Conservation (phyloP, 2,329 filamentous ascomycete genomes). For the Ophiostoma sp. region DNA sequence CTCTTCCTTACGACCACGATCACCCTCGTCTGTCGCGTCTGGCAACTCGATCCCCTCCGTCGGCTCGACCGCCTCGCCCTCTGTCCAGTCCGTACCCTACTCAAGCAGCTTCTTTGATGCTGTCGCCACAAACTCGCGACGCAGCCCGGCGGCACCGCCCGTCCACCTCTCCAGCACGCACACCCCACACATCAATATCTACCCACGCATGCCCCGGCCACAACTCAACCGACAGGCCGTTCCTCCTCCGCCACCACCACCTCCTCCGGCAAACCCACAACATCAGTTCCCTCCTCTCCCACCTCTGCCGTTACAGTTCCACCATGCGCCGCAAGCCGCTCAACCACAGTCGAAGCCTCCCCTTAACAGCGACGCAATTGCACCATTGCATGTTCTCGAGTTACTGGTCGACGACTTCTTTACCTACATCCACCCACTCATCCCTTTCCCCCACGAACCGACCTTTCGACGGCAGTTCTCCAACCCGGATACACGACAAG, state of each 20-base stretch:
- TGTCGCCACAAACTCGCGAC: not conserved
- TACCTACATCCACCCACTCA: slow-evolving; percentile 75
- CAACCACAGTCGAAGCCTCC: not conserved
- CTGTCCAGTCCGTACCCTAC: slow-evolving; percentile 2
- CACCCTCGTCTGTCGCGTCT: not conserved
- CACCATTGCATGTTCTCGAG: slow-evolving; percentile 66
- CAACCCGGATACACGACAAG: slow-evolving; percentile 64
- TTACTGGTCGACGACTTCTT: slow-evolving; percentile 79
- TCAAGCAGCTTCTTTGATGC: slow-evolving; percentile 15
- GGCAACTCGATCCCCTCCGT: not conserved
- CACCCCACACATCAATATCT: slow-evolving; percentile 22
- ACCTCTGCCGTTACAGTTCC: not conserved
- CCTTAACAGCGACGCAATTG: slow-evolving; percentile 63
- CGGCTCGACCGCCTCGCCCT: not conserved
- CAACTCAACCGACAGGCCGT: slow-evolving; percentile 11
- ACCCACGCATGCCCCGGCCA: slow-evolving; percentile 24
- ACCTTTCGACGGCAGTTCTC: slow-evolving; percentile 71
- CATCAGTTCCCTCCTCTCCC: slow-evolving; percentile 28
- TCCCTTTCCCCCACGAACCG: slow-evolving; percentile 76
- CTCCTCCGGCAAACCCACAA: not conserved
- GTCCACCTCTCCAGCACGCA: not conserved
- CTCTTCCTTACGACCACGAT: not conserved
- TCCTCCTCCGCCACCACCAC: not conserved
- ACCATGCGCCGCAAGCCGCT: slow-evolving; percentile 40
- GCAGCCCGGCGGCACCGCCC: slow-evolving; percentile 5